Percentiles rank a stretch among this genome's conserved stretches.
These are phyloP conservation scores for Cladophialophora exuberans DNA, from an alignment of 2,329 filamentous ascomycete species.

Conservation along the genomic window DNA sequence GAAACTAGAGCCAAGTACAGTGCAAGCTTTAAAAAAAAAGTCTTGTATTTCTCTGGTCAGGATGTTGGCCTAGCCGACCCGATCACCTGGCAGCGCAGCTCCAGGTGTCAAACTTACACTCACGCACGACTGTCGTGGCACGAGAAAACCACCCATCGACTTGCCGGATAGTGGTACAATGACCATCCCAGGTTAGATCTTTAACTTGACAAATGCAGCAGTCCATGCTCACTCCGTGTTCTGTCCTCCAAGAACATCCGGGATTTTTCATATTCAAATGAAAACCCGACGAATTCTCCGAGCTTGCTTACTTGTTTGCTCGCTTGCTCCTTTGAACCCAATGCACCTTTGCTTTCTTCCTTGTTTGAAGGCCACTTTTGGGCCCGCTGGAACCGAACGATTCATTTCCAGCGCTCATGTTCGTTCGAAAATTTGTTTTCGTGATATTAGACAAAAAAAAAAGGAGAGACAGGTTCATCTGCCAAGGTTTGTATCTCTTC, in stretches of 20 bases:
- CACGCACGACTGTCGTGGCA: too few relatives aligned
- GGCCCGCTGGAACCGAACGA: not conserved
- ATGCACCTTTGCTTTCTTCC: not conserved
- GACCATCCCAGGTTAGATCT: conserved; percentile 9
- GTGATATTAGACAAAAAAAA: not conserved
- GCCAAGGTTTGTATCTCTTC: not conserved
- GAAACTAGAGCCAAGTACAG: too few relatives aligned
- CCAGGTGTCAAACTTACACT: too few relatives aligned
- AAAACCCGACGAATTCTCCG: too few relatives aligned
- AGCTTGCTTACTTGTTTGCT: too few relatives aligned
- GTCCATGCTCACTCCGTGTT: not conserved
- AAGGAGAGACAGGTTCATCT: too few relatives aligned
- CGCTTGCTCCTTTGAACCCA: not conserved
- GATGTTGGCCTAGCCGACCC: too few relatives aligned
- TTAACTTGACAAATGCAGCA: too few relatives aligned
- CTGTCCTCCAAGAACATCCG: not conserved
- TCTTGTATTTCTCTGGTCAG: too few relatives aligned
- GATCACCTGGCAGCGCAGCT: conserved; percentile 3
- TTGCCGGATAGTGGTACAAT: conserved; percentile 11
- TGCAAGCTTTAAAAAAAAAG: too few relatives aligned
- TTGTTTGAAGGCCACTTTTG: not conserved
- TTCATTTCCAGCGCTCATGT: not conserved
- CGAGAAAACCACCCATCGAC: not conserved
- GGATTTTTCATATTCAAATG: not conserved
- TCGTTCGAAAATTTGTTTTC: not conserved